These are phyloP conservation scores for Spinacia oleracea DNA, from an alignment of 179 eudicot genomes.

Conservation along the genomic window DNA sequence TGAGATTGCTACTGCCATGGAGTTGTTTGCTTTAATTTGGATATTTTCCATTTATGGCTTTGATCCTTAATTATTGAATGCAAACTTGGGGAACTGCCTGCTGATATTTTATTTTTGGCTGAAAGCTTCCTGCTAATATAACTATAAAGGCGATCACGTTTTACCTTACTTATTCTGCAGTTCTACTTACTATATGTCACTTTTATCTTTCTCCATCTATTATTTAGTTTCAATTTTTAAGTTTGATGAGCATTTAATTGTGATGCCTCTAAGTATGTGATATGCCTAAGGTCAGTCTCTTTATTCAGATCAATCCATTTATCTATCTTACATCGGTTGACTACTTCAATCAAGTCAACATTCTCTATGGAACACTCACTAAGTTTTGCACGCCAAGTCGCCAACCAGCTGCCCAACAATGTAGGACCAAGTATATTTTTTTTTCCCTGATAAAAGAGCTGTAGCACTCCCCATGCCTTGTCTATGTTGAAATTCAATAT, in stretches of 20 bases:
- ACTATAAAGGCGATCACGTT: too few species aligned
- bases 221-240: not conserved
- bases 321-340: constrained; percentile 51
- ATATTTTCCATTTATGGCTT: not conserved
- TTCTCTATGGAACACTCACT: constrained; percentile 65
- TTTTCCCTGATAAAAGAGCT: constrained; percentile 12
- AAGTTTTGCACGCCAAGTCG: constrained; percentile 67
- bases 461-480: not conserved
- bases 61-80: too few species aligned
- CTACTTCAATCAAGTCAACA: constrained; percentile 71
- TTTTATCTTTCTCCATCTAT: not conserved
- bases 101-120: too few species aligned
- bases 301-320: constrained; percentile 11
- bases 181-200: not conserved
- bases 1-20: not conserved
- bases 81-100: too few species aligned
- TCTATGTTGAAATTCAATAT: not conserved
- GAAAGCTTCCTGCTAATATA: too few species aligned
- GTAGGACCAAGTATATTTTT: constrained; percentile 63
- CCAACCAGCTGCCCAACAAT: constrained; percentile 54
- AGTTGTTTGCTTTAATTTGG: not conserved
- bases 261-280: not conserved
- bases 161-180: too few species aligned
- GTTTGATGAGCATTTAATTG: not conserved
- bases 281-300: not conserved